Percentiles rank a stretch among this genome's conserved stretches.
Evolutionary conservation across 2,329 filamentous ascomycete genomes (phyloP).

Genomic region (Aureobasidium sp.): DNA sequence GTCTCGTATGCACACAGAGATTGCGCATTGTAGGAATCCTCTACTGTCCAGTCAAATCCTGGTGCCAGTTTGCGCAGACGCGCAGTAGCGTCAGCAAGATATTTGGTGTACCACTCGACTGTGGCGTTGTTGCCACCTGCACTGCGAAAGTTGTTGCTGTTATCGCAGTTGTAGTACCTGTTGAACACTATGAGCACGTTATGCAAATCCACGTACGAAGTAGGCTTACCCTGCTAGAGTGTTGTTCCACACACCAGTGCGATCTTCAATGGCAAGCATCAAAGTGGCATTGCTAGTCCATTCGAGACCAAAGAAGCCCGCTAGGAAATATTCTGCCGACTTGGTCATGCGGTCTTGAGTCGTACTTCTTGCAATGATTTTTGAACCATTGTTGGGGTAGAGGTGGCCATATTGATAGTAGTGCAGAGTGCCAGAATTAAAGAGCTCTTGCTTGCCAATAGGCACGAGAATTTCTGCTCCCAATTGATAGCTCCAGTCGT

Average conservation of each 20-base stretch:
- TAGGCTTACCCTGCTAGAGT: constrained; percentile 51
- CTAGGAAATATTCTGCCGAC: constrained; percentile 69
- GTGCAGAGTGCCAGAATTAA: constrained; percentile 62
- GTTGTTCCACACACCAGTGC: constrained; percentile 49
- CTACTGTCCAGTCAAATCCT: constrained; percentile 52
- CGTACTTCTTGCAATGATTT: constrained; percentile 66
- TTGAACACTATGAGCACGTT: neutral
- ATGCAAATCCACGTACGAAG: neutral
- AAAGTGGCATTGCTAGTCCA: constrained; percentile 67
- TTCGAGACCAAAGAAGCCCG: constrained; percentile 70
- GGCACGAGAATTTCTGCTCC: constrained; percentile 67
- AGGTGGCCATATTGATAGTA: constrained; percentile 66
- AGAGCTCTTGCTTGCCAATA: constrained; percentile 65
- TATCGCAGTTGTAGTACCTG: constrained; percentile 56
- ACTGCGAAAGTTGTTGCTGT: constrained; percentile 43
- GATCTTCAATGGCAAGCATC: constrained; percentile 62
- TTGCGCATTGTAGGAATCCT: constrained; percentile 61
- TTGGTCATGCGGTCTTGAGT: constrained; percentile 73
- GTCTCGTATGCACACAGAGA: constrained; percentile 72
- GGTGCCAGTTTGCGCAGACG: constrained; percentile 46
- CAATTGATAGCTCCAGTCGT: constrained; percentile 61
- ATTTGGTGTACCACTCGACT: constrained; percentile 54
- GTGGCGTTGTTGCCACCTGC: constrained; percentile 48
- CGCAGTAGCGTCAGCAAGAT: constrained; percentile 57
- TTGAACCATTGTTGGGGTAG: constrained; percentile 61